Percentiles rank a stretch among this genome's conserved stretches.
These are phyloP conservation scores for Porpolomopsis calyptriformis DNA, from an alignment of 768 basidiomycete genomes.

Conservation along the genomic window DNA sequence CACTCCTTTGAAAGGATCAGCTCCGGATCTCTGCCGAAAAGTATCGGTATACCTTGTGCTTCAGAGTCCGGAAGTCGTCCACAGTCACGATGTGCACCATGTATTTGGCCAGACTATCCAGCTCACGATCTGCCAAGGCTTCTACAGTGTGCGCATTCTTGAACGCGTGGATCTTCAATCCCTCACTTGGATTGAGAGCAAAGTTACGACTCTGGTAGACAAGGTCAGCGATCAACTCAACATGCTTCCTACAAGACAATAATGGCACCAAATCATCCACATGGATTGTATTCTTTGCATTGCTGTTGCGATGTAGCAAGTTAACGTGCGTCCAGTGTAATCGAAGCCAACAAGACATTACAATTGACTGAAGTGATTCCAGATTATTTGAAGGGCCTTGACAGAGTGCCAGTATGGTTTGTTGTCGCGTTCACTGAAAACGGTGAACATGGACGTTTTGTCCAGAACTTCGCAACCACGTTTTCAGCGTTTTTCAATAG, in stretches of 20 bases:
- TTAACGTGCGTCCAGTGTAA: background rate
- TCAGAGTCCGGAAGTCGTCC: slow-evolving; percentile 51
- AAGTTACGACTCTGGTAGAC: slow-evolving; percentile 70
- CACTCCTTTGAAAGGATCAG: slow-evolving; percentile 29
- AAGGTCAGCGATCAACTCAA: slow-evolving; percentile 4
- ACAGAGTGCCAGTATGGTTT: slow-evolving; percentile 74
- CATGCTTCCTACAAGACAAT: background rate
- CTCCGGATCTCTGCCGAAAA: background rate
- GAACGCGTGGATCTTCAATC: slow-evolving; percentile 76
- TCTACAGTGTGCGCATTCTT: slow-evolving; percentile 63
- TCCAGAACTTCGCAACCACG: slow-evolving; percentile 49
- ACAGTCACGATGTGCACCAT: slow-evolving; percentile 50
- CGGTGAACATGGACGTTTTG: slow-evolving; percentile 82
- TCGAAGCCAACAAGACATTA: slow-evolving; percentile 15
- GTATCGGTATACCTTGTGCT: slow-evolving; percentile 49
- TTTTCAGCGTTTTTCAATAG: background rate
- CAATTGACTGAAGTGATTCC: slow-evolving; percentile 82
- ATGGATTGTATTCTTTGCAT: slow-evolving; percentile 70
- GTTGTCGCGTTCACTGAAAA: slow-evolving; percentile 62
- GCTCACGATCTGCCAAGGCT: slow-evolving; percentile 55
- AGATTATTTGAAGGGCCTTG: slow-evolving; percentile 75
- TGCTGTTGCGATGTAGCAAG: slow-evolving; percentile 25
- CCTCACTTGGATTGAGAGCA: slow-evolving; percentile 76
- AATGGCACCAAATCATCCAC: slow-evolving; percentile 65
- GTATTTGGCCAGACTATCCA: slow-evolving; percentile 54